Conservation (phyloP, 768 basidiomycete species). For the Trametes cingulata region DNA sequence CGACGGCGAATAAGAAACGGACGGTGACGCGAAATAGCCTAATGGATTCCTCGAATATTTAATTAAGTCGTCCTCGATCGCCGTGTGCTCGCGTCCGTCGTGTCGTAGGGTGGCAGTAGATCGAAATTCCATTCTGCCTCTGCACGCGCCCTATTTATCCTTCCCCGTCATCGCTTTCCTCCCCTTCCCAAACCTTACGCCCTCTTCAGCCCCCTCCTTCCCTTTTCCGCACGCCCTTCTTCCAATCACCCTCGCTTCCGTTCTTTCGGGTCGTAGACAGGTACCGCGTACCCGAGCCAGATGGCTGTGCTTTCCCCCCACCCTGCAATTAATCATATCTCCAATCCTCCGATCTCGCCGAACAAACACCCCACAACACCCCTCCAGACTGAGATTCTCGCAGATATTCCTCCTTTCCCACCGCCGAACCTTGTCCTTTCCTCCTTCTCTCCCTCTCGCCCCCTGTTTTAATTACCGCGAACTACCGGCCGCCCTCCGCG, state of each 20-base stretch:
- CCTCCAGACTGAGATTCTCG: constrained; percentile 12
- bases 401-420: constrained; percentile 15
- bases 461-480: constrained; percentile 22
- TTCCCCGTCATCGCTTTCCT: constrained; percentile 22
- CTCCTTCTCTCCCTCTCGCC: neutral
- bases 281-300: constrained; percentile 19
- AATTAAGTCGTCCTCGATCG: constrained; percentile 15
- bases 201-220: constrained; percentile 11
- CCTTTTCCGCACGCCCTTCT: constrained; percentile 18
- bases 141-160: constrained; percentile 23
- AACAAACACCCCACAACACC: constrained; percentile 15
- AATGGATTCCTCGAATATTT: constrained; percentile 5
- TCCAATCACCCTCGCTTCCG: constrained; percentile 21
- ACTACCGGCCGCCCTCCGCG: constrained; percentile 18
- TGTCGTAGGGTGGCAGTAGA: constrained; percentile 21
- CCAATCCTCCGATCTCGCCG: constrained; percentile 15
- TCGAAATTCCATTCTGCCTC: constrained; percentile 21
- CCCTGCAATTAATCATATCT: constrained; percentile 23
- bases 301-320: constrained; percentile 22
- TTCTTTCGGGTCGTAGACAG: constrained; percentile 16
- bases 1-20: constrained; percentile 8
- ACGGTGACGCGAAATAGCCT: constrained; percentile 10
- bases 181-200: constrained; percentile 9
- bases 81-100: constrained; percentile 15
- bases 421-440: constrained; percentile 9